These are phyloP conservation scores for Ambrosia hybrid DNA, from an alignment of 140 eudicot genomes.

Conservation along the genomic window DNA sequence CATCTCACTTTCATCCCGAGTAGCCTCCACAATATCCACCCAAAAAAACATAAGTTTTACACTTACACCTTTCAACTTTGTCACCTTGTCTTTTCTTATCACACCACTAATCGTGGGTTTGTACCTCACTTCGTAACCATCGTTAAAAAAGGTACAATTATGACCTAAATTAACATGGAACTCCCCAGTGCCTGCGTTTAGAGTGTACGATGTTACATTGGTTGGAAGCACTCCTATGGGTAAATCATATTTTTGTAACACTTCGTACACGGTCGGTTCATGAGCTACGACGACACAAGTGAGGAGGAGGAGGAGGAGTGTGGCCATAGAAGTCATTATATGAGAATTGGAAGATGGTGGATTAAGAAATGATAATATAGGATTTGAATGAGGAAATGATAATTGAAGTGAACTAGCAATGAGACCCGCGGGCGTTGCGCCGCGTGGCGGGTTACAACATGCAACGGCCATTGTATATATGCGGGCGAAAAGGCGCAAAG, in stretches of 20 bases:
- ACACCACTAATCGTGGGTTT: constrained; percentile 46
- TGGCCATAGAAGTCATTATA: constrained; percentile 30
- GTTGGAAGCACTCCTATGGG: constrained; percentile 69
- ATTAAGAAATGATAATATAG: background rate
- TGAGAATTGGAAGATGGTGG: background rate
- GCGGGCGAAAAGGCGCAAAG: too few relatives aligned
- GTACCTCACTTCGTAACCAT: constrained; percentile 49
- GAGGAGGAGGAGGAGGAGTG: constrained; percentile 29
- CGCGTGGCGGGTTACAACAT: too few relatives aligned
- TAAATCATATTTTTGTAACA: constrained; percentile 44
- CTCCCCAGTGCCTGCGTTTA: constrained; percentile 49
- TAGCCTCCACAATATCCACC: constrained; percentile 49
- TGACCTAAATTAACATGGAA: constrained; percentile 37
- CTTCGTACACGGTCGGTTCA: constrained; percentile 46
- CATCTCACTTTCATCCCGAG: constrained; percentile 44
- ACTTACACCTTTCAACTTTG: constrained; percentile 42
- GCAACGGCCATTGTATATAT: too few relatives aligned
- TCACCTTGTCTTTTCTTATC: constrained; percentile 32
- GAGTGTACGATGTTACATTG: constrained; percentile 49
- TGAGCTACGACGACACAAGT: constrained; percentile 7
- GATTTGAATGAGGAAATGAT: background rate
- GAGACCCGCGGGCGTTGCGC: too few relatives aligned
- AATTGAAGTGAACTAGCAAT: background rate
- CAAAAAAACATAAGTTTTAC: constrained; percentile 50
- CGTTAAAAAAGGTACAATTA: constrained; percentile 44